phyloP scores from a whole-genome alignment of 2,329 filamentous ascomycete species.

The Exophiala aquamarina region DNA sequence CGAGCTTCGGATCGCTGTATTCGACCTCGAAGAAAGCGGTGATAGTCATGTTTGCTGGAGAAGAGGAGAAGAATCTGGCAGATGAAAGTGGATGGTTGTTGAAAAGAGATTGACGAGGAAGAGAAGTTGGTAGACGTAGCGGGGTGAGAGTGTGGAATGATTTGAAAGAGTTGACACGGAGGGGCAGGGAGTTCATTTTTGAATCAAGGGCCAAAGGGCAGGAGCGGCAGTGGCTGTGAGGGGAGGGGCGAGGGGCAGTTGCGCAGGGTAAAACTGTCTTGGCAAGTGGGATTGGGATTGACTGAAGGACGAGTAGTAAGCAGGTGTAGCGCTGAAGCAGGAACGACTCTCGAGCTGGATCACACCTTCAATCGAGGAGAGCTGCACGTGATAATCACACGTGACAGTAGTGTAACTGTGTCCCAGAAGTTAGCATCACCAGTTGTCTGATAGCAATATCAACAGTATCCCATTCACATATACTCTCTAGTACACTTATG shows the following conservation, averaged over 20 bases:
- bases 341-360: too few relatives aligned
- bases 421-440: too few relatives aligned
- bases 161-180: constrained; percentile 20
- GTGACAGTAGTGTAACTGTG: too few relatives aligned
- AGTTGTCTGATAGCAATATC: too few relatives aligned
- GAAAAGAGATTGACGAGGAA: constrained; percentile 30
- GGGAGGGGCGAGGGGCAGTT: constrained; percentile 3
- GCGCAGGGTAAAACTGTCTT: not conserved
- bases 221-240: constrained; percentile 4
- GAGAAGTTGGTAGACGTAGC: constrained; percentile 37
- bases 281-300: too few relatives aligned
- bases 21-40: constrained; percentile 77
- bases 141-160: constrained; percentile 34
- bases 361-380: too few relatives aligned
- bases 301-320: too few relatives aligned
- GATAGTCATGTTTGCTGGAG: constrained; percentile 72
- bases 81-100: constrained; percentile 12
- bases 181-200: constrained; percentile 15
- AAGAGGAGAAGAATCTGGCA: constrained; percentile 24
- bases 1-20: constrained; percentile 55
- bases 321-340: too few relatives aligned
- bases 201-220: not conserved
- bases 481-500: too few relatives aligned
- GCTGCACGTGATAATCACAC: too few relatives aligned
- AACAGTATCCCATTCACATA: too few relatives aligned